Conservation (phyloP, 2,329 filamentous ascomycete genomes). For the Arthrobotrys sinensis region DNA sequence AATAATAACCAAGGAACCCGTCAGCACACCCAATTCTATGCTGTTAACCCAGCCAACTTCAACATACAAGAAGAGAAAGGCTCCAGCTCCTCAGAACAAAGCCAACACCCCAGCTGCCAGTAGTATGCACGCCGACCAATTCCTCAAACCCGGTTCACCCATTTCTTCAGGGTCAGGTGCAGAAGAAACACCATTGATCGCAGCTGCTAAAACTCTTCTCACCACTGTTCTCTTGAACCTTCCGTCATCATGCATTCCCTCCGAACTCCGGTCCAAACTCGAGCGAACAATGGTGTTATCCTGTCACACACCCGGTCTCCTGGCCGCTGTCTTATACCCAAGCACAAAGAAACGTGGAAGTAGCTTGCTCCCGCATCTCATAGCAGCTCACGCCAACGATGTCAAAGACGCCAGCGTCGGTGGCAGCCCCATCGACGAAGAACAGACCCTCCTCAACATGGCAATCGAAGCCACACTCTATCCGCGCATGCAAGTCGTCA, state of each 20-base stretch:
- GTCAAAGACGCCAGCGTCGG: not conserved
- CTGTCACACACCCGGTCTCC: conserved; percentile 61
- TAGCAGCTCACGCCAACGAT: conserved; percentile 42
- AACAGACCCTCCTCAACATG: conserved; percentile 40
- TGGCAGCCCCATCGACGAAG: not conserved
- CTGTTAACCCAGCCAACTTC: conserved; percentile 52
- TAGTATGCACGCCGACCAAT: conserved; percentile 62
- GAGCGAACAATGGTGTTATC: conserved; percentile 64
- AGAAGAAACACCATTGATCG: conserved; percentile 33
- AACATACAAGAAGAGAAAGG: conserved; percentile 53
- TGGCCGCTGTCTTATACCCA: conserved; percentile 64
- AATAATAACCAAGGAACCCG: conserved; percentile 50
- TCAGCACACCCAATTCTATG: conserved; percentile 37
- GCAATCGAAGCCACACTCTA: conserved; percentile 51
- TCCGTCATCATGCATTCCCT: conserved; percentile 56
- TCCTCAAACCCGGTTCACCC: conserved; percentile 52
- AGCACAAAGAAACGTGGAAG: conserved; percentile 41
- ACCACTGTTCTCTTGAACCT: conserved; percentile 60
- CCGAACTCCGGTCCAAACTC: conserved; percentile 63
- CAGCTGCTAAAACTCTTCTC: conserved; percentile 60
- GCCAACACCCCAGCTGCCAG: conserved; percentile 56
- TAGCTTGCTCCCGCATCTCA: conserved; percentile 63
- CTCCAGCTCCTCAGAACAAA: conserved; percentile 58
- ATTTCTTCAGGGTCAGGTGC: not conserved
- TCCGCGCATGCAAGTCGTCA: conserved; percentile 57